Percentiles rank a stretch among this genome's conserved stretches.
phyloP scores from a whole-genome alignment of 225 moss, liverwort and hornwort species.

The Pseudoscleropodium purum region DNA sequence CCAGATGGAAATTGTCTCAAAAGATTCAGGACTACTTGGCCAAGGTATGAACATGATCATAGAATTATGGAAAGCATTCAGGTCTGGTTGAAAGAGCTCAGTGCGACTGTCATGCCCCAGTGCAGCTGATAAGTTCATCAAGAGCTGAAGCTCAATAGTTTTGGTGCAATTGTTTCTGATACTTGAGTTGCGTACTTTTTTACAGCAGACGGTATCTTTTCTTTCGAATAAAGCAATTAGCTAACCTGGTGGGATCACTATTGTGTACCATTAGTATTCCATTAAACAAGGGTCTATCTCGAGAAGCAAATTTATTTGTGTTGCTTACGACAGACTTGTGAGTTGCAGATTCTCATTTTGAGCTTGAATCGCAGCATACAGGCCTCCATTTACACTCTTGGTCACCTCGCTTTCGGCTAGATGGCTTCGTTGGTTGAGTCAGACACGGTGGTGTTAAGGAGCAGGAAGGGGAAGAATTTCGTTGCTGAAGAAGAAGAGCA shows the following conservation, averaged over 20 bases:
- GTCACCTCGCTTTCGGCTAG: not conserved
- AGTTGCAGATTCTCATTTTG: constrained; percentile 13
- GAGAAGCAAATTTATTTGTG: not conserved
- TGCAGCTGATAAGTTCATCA: not conserved
- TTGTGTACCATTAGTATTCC: not conserved
- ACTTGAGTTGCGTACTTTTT: not conserved
- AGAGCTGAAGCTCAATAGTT: not conserved
- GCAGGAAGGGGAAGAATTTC: constrained; percentile 52
- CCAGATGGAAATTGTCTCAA: constrained; percentile 34
- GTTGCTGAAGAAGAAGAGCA: constrained; percentile 41
- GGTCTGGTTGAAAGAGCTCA: constrained; percentile 34
- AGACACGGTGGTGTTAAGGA: constrained; percentile 26
- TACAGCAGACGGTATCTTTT: not conserved
- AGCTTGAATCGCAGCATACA: not conserved
- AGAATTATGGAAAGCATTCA: constrained; percentile 21
- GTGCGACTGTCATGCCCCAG: constrained; percentile 25
- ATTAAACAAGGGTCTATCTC: not conserved
- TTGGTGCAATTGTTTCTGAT: not conserved
- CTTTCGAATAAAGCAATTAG: not conserved
- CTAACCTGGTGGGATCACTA: not conserved
- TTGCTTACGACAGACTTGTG: not conserved
- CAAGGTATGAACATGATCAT: constrained; percentile 24
- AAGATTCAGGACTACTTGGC: constrained; percentile 35
- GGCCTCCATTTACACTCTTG: not conserved
- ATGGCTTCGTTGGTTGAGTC: constrained; percentile 29